Percentiles rank a stretch among this genome's conserved stretches.
Evolutionary conservation across 129 eudicot species (phyloP).

Genomic region (Oenanthe sinensis): DNA sequence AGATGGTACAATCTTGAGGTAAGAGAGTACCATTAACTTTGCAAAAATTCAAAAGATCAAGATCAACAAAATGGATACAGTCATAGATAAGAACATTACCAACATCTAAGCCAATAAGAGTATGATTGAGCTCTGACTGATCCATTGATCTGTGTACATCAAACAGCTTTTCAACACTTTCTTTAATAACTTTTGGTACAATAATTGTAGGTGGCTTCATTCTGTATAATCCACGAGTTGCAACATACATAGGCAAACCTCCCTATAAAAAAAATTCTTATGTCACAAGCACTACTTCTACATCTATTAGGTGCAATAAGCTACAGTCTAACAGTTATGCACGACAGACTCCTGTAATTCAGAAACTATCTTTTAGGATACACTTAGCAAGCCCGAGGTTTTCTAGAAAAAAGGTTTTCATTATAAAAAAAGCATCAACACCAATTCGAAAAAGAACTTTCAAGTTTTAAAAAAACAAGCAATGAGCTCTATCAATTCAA

Average conservation of each 20-base stretch:
- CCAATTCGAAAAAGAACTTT: too few species aligned
- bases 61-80: not conserved
- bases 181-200: slow-evolving; percentile 68
- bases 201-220: slow-evolving; percentile 86
- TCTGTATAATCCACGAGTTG: slow-evolving; percentile 76
- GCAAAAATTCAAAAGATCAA: not conserved
- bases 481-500: too few species aligned
- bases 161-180: slow-evolving; percentile 69
- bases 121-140: slow-evolving; percentile 83
- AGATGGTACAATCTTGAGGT: not conserved
- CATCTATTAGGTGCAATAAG: not conserved
- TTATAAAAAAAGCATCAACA: not conserved
- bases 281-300: not conserved
- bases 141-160: slow-evolving; percentile 86
- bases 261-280: slow-evolving; percentile 33
- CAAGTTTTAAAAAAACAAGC: too few species aligned
- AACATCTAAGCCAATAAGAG: slow-evolving; percentile 66
- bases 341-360: too few species aligned
- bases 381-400: not conserved
- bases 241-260: slow-evolving; percentile 98
- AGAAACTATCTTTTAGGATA: not conserved
- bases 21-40: not conserved
- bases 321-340: not conserved
- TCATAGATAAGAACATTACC: slow-evolving; percentile 35
- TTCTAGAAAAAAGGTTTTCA: not conserved